Base-by-base conservation (phyloP, 2,329 filamentous ascomycete genomes). In the Neopestalotiopsis sp. region DNA sequence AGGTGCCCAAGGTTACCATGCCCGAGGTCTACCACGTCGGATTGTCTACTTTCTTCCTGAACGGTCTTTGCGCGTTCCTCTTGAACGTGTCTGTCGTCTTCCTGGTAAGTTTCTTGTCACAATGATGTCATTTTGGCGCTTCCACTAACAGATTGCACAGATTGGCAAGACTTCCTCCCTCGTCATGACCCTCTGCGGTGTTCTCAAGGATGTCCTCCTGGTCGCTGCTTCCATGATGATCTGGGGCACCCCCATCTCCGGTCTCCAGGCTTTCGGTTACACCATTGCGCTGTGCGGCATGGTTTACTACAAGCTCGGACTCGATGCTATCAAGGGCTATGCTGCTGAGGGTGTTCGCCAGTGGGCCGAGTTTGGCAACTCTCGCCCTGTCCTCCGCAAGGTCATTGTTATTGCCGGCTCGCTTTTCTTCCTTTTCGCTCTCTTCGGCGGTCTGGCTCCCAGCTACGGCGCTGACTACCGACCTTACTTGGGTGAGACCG, bases 161-260 rank as follows among this genome's bases (percentile, higher is more conserved):
- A 95, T 96, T 78, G 93, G 93, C 84, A 95, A 93, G 85, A 95
- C 93, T 17, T 95, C 93, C 1, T 93, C 93, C 66, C 91, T 96
- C 67, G 91, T 95, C 75, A 91, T 96, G 77, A 96, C 94, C 40
- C 91, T 96, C 61, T 95, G 92, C 78, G 93, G 93, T 84, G 93
- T 96, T 52, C 89, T 96, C 72, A 96, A 95, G 87, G 93, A 96
- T 81, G 93, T 96, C 69, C 88, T 96, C 76, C 91, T 96, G 65
- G 93, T 96, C 69, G 84, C 86, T 66, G 91, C 92, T 60, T 94
- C 92, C 71, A 94, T 95, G 89, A 81, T 93, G 73, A 93, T 95
- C 80, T 95, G 93, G 91, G 88, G 89, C 74, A 93, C 93, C 71
- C 89, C 91, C 65, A 91, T 95, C 72, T 89, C 91, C 17, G 84